Percentiles rank a stretch among this genome's conserved stretches.
Conservation (phyloP, 805 yeast genomes). For the Saturnispora zaruensis region DNA sequence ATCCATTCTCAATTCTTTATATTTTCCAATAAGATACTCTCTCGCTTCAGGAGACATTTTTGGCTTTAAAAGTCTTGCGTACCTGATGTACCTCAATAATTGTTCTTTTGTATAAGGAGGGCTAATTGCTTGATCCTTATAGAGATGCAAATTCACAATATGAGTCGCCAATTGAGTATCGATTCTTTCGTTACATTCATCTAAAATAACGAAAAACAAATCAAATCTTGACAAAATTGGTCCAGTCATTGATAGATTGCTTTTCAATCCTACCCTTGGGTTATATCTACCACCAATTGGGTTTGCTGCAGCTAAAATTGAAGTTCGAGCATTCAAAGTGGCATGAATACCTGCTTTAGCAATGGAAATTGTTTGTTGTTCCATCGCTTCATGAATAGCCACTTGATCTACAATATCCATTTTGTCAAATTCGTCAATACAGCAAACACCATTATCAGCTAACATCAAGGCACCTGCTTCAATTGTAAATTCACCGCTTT, state of each 20-base stretch:
- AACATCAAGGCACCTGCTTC: slow-evolving; percentile 98
- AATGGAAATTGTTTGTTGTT: slow-evolving; percentile 96
- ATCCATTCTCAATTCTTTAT: slow-evolving; percentile 78
- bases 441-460: slow-evolving; percentile 97
- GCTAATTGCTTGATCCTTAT: slow-evolving; percentile 77
- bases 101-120: slow-evolving; percentile 89
- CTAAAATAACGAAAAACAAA: slow-evolving; percentile 85
- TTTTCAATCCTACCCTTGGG: slow-evolving; percentile 71
- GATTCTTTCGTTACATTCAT: slow-evolving; percentile 85
- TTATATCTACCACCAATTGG: slow-evolving; percentile 97
- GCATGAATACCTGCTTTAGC: slow-evolving; percentile 99
- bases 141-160: slow-evolving; percentile 88
- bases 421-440: slow-evolving; percentile 97
- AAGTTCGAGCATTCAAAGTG: slow-evolving; percentile 91
- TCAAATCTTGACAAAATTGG: slow-evolving; percentile 99
- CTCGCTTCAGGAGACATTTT: slow-evolving; percentile 76
- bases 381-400: slow-evolving; percentile 99
- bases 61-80: slow-evolving; percentile 91
- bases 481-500: slow-evolving; percentile 91
- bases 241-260: slow-evolving; percentile 91
- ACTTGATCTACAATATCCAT: slow-evolving; percentile 96
- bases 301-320: slow-evolving; percentile 97
- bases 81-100: slow-evolving; percentile 76
- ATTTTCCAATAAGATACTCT: slow-evolving; percentile 62
- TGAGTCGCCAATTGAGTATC: slow-evolving; percentile 89